Base-by-base conservation (phyloP, 2,329 filamentous ascomycete genomes). In the Cladosporium sphaerospermum region DNA sequence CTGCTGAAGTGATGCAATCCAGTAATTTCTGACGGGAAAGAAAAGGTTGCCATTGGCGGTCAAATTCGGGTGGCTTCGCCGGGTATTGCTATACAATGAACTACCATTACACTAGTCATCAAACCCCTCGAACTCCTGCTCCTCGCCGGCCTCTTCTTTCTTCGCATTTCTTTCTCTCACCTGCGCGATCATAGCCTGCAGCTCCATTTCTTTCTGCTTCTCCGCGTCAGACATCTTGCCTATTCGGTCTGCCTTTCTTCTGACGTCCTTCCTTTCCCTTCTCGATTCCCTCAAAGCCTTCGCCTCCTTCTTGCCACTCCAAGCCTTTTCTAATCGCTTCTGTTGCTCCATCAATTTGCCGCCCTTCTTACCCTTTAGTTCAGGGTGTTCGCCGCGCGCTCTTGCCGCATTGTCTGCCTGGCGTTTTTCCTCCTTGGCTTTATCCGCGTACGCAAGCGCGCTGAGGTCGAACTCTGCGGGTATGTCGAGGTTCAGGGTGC, bases 361-460 rank as follows among this genome's bases (percentile, higher is more conserved):
- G 55, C 68, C 69, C 40, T 60, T 59, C n/a, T 62, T 58, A 13
- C 57, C 58, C 14, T 58, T 56, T 2, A 60, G 42, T 23, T 56
- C 49, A 11, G 58, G 58, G 16, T 55, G 54, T 53, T 64, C 62
- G 5, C 66, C 65, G 4, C 62, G 57, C 9, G 61, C 59, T 9
- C 56, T 52, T 18, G 65, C 62, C 9, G 52, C 61, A n/a, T 64
- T 54, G 13, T 72, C 69, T 32, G 66, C 69, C n/a, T 64, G 61
- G 9, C 75, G 66, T 44, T 70, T 68, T 50, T 67, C 62, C 61
- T 78, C 75, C 2, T 73, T 65, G 28, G 62, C 56, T 56, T 72
- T 73, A 55, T 78, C 75, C 23, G 71, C 72, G 60, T 76, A 77
- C 1, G 66, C 64, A 18, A 72, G 69, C 0, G 59, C 58, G 42